A percentile compares a stretch with the other conserved stretches of the same genome.
Evolutionary conservation across 441 rosid genomes (phyloP).

Genomic region (Flueggea neowawraea): DNA sequence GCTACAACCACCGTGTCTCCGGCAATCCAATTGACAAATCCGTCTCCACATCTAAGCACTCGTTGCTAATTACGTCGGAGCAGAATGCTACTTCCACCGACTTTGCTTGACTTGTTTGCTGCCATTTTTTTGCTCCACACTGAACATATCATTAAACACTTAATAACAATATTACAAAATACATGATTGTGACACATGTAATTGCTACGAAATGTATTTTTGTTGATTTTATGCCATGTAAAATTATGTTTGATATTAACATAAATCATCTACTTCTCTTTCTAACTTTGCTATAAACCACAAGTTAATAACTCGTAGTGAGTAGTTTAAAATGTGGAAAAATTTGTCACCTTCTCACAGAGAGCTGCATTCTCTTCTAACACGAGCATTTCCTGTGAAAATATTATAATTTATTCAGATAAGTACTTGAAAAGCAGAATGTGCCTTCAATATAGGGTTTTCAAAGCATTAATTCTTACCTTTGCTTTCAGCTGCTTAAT

Average conservation of each 20-base stretch:
- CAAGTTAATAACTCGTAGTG: not conserved
- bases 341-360: conserved; percentile 32
- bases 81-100: conserved; percentile 8
- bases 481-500: conserved; percentile 42
- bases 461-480: conserved; percentile 27
- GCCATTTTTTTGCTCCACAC: conserved; percentile 18
- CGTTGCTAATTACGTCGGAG: conserved; percentile 17
- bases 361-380: conserved; percentile 37
- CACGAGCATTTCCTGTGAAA: conserved; percentile 43
- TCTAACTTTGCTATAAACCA: no score
- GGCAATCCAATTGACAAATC: conserved; percentile 56
- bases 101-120: conserved; percentile 13
- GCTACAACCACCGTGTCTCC: conserved; percentile 1
- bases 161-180: not conserved
- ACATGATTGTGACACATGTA: no score
- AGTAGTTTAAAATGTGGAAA: not conserved
- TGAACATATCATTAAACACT: conserved; percentile 2
- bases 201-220: no score
- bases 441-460: not conserved
- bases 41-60: conserved; percentile 48
- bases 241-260: no score
- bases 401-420: not conserved
- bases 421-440: not conserved
- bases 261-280: no score
- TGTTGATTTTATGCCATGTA: no score